Evolutionary conservation across 1,284 basidiomycete genomes (phyloP).

Genomic region (Baeospora myosura): DNA sequence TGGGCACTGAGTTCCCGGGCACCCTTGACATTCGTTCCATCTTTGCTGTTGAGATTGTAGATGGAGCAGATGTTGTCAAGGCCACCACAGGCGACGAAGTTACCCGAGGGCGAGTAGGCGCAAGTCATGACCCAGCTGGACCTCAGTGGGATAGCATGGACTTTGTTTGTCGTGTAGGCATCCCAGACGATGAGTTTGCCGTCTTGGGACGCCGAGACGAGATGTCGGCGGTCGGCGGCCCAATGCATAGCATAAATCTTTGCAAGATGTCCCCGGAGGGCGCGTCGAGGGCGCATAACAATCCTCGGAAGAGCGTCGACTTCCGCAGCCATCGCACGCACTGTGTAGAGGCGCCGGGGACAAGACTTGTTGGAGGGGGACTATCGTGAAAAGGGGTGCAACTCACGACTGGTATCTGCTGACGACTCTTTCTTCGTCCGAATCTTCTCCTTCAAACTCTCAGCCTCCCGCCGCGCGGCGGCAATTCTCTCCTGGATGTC

Average conservation of each 20-base stretch:
- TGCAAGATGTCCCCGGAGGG: constrained; percentile 93
- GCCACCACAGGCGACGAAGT: constrained; percentile 96
- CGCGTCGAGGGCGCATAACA: constrained; percentile 90
- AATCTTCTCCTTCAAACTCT: constrained; percentile 96
- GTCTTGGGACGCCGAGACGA: constrained; percentile 98
- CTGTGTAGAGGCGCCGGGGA: constrained; percentile 28
- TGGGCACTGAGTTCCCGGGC: constrained; percentile 92
- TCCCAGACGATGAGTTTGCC: constrained; percentile 99
- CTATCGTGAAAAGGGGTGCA: constrained; percentile 6
- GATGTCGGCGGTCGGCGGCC: constrained; percentile 92
- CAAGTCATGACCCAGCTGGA: constrained; percentile 99
- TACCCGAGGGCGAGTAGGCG: constrained; percentile 94
- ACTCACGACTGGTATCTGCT: constrained; percentile 91
- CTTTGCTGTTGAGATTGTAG: constrained; percentile 83
- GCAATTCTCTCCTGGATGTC: constrained; percentile 94
- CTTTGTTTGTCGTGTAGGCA: constrained; percentile 99
- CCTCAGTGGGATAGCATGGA: constrained; percentile 95
- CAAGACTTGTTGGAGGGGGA: not conserved
- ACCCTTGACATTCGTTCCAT: constrained; percentile 62
- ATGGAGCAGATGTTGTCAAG: constrained; percentile 99
- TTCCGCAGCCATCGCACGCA: constrained; percentile 95
- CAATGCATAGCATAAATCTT: constrained; percentile 99
- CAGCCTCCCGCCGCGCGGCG: constrained; percentile 91
- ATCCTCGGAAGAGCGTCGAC: constrained; percentile 92
- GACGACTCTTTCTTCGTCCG: constrained; percentile 90